A percentile compares a stretch with the other conserved stretches of the same genome.
Evolutionary conservation across 1,284 basidiomycete species (phyloP).

Genomic region (Xerocomus minutiporus): DNA sequence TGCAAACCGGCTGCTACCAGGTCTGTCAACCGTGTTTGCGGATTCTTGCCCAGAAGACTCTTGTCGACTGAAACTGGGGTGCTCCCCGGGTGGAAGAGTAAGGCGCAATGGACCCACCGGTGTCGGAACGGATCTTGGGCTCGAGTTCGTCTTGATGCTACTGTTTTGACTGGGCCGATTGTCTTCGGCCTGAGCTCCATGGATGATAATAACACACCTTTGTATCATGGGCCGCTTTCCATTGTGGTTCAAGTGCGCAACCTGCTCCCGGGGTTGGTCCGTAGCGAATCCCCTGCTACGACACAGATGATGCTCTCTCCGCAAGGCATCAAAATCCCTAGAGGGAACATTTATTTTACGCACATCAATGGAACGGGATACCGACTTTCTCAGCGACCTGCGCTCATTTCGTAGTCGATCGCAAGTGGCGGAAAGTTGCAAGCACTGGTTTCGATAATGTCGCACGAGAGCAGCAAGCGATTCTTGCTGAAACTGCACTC

Average conservation of each 20-base stretch:
- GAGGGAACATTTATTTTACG: slow-evolving; percentile 7
- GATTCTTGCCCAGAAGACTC: slow-evolving; percentile 22
- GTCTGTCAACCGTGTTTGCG: slow-evolving; percentile 30
- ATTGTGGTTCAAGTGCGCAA: slow-evolving; percentile 45
- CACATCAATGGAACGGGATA: neutral
- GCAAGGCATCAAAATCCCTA: slow-evolving; percentile 51
- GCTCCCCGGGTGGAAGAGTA: slow-evolving; percentile 53
- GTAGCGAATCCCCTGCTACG: slow-evolving; percentile 27
- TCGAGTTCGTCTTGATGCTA: slow-evolving; percentile 45
- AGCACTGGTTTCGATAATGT: slow-evolving; percentile 49
- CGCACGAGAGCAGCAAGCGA: slow-evolving; percentile 63
- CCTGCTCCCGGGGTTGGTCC: slow-evolving; percentile 33
- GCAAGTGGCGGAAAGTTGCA: slow-evolving; percentile 31
- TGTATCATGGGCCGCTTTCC: slow-evolving; percentile 59
- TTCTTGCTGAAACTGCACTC: slow-evolving; percentile 67
- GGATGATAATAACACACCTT: slow-evolving; percentile 38
- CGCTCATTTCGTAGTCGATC: slow-evolving; percentile 39
- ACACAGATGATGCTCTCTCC: slow-evolving; percentile 46
- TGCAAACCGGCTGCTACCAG: slow-evolving; percentile 45
- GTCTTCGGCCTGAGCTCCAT: slow-evolving; percentile 11
- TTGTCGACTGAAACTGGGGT: slow-evolving; percentile 41
- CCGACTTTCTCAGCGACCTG: slow-evolving; percentile 52
- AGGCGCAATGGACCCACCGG: slow-evolving; percentile 54
- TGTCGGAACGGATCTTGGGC: slow-evolving; percentile 49
- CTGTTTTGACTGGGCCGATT: slow-evolving; percentile 17